Evolutionary conservation across 2,329 filamentous ascomycete species (phyloP).

Genomic region (Lasiodiplodia sp.): DNA sequence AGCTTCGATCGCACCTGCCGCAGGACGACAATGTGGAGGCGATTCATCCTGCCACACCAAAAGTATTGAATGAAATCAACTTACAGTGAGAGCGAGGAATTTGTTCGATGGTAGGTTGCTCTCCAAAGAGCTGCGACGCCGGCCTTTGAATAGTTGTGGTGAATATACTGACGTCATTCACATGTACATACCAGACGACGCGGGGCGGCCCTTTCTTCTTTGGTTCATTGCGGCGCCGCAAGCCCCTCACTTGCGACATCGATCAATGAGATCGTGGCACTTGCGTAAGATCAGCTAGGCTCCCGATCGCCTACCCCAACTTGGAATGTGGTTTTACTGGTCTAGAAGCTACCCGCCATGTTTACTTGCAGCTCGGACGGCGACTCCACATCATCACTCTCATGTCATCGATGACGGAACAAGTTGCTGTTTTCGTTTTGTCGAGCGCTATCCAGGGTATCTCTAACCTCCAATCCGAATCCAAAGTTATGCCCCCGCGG

Average conservation of each 20-base stretch:
- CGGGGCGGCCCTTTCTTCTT: slow-evolving; percentile 16
- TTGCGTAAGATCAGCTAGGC: slow-evolving; percentile 24
- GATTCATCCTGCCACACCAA: background rate
- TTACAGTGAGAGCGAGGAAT: slow-evolving; percentile 4
- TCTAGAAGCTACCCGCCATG: background rate
- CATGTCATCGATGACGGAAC: background rate
- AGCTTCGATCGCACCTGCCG: background rate
- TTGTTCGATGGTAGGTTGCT: background rate
- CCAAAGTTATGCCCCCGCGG: slow-evolving; percentile 9
- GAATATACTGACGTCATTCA: slow-evolving; percentile 14
- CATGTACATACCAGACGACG: slow-evolving; percentile 12
- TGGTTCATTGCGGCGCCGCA: slow-evolving; percentile 15
- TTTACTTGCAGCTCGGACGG: background rate
- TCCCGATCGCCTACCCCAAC: slow-evolving; percentile 12
- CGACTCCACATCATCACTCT: slow-evolving; percentile 6
- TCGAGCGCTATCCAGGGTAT: slow-evolving; percentile 7
- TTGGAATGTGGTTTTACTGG: slow-evolving; percentile 12
- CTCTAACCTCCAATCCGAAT: background rate
- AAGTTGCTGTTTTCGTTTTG: background rate
- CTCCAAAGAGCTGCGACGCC: slow-evolving; percentile 2
- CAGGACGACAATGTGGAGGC: background rate
- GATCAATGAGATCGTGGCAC: slow-evolving; percentile 11
- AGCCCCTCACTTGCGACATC: slow-evolving; percentile 28
- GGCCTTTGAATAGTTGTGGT: slow-evolving; percentile 26
- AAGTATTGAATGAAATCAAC: background rate